Evolutionary conservation across 2,329 filamentous ascomycete species (phyloP).

Genomic region (Tolypocladium guangdongense): DNA sequence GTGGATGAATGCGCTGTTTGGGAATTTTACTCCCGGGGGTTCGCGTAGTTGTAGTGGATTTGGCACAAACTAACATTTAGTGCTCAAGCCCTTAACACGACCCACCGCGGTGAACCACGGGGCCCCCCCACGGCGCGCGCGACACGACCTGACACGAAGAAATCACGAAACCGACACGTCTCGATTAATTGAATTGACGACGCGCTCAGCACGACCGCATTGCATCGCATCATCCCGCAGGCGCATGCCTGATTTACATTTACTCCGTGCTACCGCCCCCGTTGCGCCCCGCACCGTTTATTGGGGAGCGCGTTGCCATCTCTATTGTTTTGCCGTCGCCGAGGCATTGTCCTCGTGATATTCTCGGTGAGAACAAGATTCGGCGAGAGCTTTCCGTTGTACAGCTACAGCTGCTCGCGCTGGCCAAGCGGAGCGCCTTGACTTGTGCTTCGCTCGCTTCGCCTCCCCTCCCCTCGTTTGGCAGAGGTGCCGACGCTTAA

Average conservation of each 20-base stretch:
- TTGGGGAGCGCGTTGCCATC: background rate
- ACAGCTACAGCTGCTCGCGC: background rate
- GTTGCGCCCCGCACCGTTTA: background rate
- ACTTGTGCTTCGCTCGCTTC: background rate
- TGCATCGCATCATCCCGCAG: background rate
- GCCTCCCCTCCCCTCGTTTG: background rate
- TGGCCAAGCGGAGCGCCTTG: background rate
- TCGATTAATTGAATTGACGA: conserved; percentile 19
- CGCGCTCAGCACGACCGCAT: background rate
- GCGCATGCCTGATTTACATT: background rate
- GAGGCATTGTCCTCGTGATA: background rate
- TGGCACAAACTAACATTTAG: too few species aligned
- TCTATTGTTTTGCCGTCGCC: background rate
- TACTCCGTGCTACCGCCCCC: background rate
- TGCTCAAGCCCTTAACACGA: conserved; percentile 4
- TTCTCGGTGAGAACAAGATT: background rate
- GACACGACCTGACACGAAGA: conserved; percentile 22
- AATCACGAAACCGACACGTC: conserved; percentile 36
- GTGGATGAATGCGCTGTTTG: too few species aligned
- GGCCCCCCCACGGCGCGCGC: conserved; percentile 2
- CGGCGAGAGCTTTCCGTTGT: background rate
- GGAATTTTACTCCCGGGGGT: too few species aligned
- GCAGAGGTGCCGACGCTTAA: background rate
- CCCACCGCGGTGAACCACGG: background rate
- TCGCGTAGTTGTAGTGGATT: too few species aligned